Evolutionary conservation across 805 yeast genomes (phyloP).

Genomic region (Teunomyces barrocoloradensis): DNA sequence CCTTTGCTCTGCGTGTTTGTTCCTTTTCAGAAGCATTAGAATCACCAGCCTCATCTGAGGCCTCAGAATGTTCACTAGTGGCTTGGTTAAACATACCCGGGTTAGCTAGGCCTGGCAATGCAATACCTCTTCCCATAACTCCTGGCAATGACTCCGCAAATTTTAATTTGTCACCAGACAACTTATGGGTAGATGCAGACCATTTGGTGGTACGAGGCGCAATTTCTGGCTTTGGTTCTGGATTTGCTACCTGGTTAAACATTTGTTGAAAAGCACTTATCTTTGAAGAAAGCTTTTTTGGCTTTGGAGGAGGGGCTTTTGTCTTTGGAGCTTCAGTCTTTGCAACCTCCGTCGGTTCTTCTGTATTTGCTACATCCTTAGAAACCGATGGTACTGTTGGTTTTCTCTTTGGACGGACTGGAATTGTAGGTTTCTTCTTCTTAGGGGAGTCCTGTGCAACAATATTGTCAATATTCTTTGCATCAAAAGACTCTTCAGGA

Average conservation of each 20-base stretch:
- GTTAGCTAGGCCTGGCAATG: conserved; percentile 54
- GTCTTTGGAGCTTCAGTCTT: conserved; percentile 7
- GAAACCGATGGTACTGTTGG: background rate
- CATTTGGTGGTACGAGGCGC: conserved; percentile 2
- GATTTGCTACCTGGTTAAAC: conserved; percentile 42
- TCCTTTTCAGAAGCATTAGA: conserved; percentile 1
- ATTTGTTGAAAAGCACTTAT: conserved; percentile 82
- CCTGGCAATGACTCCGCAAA: conserved; percentile 63
- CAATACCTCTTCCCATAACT: conserved; percentile 49
- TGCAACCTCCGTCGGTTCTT: background rate
- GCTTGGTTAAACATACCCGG: conserved; percentile 25
- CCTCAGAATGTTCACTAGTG: conserved; percentile 11
- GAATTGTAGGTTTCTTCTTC: conserved; percentile 8
- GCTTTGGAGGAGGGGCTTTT: conserved; percentile 59
- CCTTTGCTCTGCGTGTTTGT: conserved; percentile 50
- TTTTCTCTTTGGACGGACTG: conserved; percentile 13
- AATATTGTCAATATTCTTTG: background rate
- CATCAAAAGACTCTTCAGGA: background rate
- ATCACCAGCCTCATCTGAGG: conserved; percentile 11
- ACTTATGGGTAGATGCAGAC: conserved; percentile 12
- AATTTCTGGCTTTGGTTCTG: conserved; percentile 2
- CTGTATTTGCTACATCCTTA: background rate
- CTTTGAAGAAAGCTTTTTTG: conserved; percentile 73
- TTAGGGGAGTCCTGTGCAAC: background rate
- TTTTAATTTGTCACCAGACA: conserved; percentile 38